Evolutionary conservation across 176 grass and related monocot species (phyloP).

Genomic region (Oryza meyeriana): DNA sequence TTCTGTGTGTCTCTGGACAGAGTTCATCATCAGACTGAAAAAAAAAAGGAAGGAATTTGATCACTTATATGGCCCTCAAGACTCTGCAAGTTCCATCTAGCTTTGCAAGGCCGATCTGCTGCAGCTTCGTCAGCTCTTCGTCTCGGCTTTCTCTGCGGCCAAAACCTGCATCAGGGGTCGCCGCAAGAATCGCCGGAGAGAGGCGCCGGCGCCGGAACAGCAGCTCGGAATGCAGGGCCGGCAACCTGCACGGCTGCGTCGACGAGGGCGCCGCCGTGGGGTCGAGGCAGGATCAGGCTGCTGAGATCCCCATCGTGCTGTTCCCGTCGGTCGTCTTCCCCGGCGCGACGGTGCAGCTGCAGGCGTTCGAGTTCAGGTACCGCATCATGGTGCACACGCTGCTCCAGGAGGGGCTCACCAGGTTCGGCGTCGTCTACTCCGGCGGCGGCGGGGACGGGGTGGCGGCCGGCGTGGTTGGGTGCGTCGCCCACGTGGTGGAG

Average conservation of each 20-base stretch:
- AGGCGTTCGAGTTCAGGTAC: conserved; percentile 87
- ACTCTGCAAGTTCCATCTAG: conserved; percentile 18
- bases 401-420: conserved; percentile 52
- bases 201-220: too few relatives aligned
- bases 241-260: neutral
- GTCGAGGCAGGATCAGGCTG: conserved; percentile 20
- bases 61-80: conserved; percentile 39
- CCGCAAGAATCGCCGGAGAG: neutral
- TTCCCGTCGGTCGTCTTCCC: conserved; percentile 72
- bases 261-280: conserved; percentile 17
- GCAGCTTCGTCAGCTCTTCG: neutral
- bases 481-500: conserved; percentile 63
- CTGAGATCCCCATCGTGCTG: conserved; percentile 61
- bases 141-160: neutral
- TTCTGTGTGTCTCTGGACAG: conserved; percentile 15
- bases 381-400: conserved; percentile 96
- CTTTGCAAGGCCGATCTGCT: neutral
- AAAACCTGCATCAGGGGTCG: neutral
- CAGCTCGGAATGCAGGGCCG: conserved; percentile 25
- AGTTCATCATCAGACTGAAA: neutral
- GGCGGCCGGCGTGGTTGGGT: conserved; percentile 51
- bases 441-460: neutral
- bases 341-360: conserved; percentile 53
- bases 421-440: conserved; percentile 35
- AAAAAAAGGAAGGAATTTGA: neutral